phyloP scores from a whole-genome alignment of 306 rosid species.

The Cucurbita pepo region DNA sequence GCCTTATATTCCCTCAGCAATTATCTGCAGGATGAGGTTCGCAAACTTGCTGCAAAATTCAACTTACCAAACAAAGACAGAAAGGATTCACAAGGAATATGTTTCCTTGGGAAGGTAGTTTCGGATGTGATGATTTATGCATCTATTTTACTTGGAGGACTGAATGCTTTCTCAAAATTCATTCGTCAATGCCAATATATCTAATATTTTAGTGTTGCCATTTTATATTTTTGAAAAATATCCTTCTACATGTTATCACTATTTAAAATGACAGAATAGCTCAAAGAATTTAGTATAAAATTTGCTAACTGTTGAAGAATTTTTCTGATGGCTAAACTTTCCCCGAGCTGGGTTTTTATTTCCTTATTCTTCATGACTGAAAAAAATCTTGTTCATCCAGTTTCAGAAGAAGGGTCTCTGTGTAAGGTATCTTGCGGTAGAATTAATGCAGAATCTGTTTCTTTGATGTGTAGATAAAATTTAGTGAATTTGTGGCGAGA shows the following conservation, averaged over 20 bases:
- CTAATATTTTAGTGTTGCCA: background rate
- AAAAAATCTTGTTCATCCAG: background rate
- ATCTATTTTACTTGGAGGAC: background rate
- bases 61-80: constrained; percentile 82
- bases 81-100: constrained; percentile 97
- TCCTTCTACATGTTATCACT: background rate
- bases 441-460: background rate
- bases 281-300: background rate
- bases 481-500: constrained; percentile 76
- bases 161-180: background rate
- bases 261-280: background rate
- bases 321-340: background rate
- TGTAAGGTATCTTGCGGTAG: background rate
- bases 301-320: background rate
- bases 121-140: background rate
- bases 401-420: background rate
- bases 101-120: constrained; percentile 90
- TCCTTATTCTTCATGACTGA: background rate
- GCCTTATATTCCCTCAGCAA: constrained; percentile 1
- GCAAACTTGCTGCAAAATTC: constrained; percentile 62
- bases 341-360: background rate
- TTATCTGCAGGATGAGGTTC: constrained; percentile 68
- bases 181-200: background rate
- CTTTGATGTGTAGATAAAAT: constrained; percentile 46
- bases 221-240: background rate